Base-by-base conservation (phyloP, 2,329 filamentous ascomycete genomes). In the Phoma sp. region DNA sequence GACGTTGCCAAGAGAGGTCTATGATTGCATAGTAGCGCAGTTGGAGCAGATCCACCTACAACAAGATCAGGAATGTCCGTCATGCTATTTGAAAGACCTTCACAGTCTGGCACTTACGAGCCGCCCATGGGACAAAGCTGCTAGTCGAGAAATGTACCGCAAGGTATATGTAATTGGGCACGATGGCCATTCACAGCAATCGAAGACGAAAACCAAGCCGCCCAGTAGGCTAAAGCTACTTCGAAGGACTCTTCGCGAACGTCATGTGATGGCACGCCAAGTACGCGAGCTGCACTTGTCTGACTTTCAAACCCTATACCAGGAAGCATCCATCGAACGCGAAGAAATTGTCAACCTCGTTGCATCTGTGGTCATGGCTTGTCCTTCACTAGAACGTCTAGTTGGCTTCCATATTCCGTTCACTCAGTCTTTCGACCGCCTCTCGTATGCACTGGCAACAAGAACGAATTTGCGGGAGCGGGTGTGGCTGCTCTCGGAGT, bases 291-390 rank as follows among this genome's bases (percentile, higher is more conserved):
- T 87, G 26, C 78, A 82, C 30, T 76, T 86, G 10, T 76, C 81
- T 2, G 79, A 82, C 37, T 72, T 82, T 43, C 77, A 83, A 33
- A 59, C 66, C 3, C 51, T 74, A 2, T 73, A 76, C 34, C 61
- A 73, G n/a, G 62, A 70, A 37, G 68, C 68, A 12, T 65, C 68
- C 42, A 77, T 76, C 23, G 77, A 78, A 53, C 76, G 76, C 64
- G 76, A 81, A 62, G 79, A 81, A 42, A 81, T 83, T 46, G 73
- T 81, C 36, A 80, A 84, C 52, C 54, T 81, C 15, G 69, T 85
- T 15, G 81, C 82, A 5, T 84, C 83, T 1, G 74, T 87, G 30
- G 81, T 87, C 26, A 84, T 84, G 79, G 78, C 80, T 2, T 86
- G 83, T 61, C 83, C 84, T 7, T 83, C 82, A 54, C 68, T 87